Base-by-base conservation (phyloP, 2,329 filamentous ascomycete species). In the Escovopsis sp. region DNA sequence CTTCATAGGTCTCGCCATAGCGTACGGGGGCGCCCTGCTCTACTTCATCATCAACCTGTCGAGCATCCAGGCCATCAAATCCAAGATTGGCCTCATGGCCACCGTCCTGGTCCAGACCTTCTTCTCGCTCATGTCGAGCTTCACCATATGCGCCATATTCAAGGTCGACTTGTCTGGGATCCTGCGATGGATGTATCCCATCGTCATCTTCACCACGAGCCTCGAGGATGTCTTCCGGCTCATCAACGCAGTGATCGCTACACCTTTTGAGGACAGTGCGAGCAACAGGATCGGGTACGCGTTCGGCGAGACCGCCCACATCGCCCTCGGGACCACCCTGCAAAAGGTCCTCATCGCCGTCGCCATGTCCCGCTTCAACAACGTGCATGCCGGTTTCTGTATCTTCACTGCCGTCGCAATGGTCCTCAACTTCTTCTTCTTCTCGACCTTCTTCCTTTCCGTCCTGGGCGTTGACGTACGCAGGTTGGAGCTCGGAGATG, bases 381-480 rank as follows among this genome's bases (percentile, higher is more conserved):
- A 32, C 28, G 28, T 32, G 4, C 28, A 32, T 32, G 4, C 28
- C 1, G 80, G 79, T 0, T 87, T 88, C 52, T 88, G 84, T 59
- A 73, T 73, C 1, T 89, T 88, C 57, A 78, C 80, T 3, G 79
- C 79, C 3, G 74, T 88, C 41, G 85, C 83, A 1, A 74, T 85
- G 12, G 61, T 82, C 1, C 81, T 88, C 52, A 84, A 89, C 58
- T 82, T 83, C 47, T 77, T 87, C 53, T 87, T 83, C 53, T 68
- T 87, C 19, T 72, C 85, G 7, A 88, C 83, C 0, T 88, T 87
- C 61, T 88, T 89, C 54, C 67, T 87, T 4, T 77, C 83, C 1
- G 82, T 89, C 11, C 65, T 89, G 23, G 87, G 82, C 53, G 78
- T 89, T 36, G 84, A 89, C 56, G 82, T 89, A 9, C 74, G 79